phyloP scores from a whole-genome alignment of 1,284 basidiomycete species.

The Cryptococcus sp. region DNA sequence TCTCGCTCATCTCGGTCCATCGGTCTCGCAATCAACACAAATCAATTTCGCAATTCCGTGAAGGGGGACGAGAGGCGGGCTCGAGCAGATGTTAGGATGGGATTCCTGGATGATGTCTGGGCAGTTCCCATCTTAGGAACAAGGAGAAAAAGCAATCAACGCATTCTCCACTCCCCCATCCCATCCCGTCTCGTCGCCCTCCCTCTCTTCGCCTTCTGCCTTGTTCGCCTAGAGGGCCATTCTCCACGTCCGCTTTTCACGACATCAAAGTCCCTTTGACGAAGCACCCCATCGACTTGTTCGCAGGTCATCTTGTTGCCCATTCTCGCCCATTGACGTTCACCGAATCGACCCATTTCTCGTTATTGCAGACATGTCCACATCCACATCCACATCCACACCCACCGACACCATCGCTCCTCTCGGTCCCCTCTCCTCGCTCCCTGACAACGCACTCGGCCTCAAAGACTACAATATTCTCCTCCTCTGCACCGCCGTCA shows the following conservation, averaged over 20 bases:
- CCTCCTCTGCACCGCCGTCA: slow-evolving; percentile 48
- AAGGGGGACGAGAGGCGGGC: too few species aligned
- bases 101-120: too few species aligned
- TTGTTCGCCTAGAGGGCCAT: neutral
- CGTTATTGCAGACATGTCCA: too few species aligned
- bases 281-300: neutral
- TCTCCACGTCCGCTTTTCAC: too few species aligned
- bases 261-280: neutral
- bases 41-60: too few species aligned
- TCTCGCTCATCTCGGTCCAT: too few species aligned
- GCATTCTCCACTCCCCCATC: too few species aligned
- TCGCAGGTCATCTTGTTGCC: neutral
- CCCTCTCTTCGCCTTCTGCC: neutral
- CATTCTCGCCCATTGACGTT: neutral
- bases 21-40: too few species aligned
- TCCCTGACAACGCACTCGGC: slow-evolving; percentile 15
- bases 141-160: too few species aligned
- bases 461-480: slow-evolving; percentile 36
- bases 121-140: too few species aligned
- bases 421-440: slow-evolving; percentile 20
- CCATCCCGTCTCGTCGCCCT: neutral
- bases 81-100: too few species aligned
- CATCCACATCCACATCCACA: too few species aligned
- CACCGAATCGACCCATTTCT: neutral
- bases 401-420: slow-evolving; percentile 7